Percentiles rank a stretch among this genome's conserved stretches.
Evolutionary conservation across 139 green algal species (phyloP).

Genomic region (Picochlorum sp.): DNA sequence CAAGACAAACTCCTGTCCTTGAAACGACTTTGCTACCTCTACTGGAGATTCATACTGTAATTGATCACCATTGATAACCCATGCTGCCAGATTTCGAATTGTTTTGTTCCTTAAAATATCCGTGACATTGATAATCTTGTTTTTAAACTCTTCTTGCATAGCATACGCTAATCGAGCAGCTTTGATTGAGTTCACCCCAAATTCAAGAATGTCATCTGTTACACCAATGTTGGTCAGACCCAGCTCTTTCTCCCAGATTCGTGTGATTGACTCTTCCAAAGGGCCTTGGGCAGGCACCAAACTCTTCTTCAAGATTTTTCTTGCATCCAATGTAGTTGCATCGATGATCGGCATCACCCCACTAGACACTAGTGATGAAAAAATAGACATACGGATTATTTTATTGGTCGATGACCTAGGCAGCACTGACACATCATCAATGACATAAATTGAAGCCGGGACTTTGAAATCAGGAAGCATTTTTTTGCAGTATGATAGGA

Average conservation of each 20-base stretch:
- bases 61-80: background rate
- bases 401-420: background rate
- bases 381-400: background rate
- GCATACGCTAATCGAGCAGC: constrained; percentile 1
- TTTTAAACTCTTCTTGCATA: background rate
- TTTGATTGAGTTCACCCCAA: background rate
- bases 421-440: background rate
- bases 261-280: constrained; percentile 2
- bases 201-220: background rate
- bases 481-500: background rate
- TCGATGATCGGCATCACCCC: background rate
- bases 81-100: background rate
- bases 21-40: background rate
- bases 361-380: background rate
- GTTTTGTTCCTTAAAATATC: constrained; percentile 1
- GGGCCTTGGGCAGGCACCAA: background rate
- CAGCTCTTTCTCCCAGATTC: constrained; percentile 3
- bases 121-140: background rate
- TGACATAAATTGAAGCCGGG: constrained; percentile 4
- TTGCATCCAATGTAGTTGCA: background rate
- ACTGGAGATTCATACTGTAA: background rate
- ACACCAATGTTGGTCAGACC: constrained; percentile 5
- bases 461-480: constrained; percentile 3
- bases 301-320: background rate
- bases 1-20: background rate